A percentile compares a stretch with the other conserved stretches of the same genome.
phyloP scores from a whole-genome alignment of 441 rosid genomes.

The Adansonia rubrostipa region DNA sequence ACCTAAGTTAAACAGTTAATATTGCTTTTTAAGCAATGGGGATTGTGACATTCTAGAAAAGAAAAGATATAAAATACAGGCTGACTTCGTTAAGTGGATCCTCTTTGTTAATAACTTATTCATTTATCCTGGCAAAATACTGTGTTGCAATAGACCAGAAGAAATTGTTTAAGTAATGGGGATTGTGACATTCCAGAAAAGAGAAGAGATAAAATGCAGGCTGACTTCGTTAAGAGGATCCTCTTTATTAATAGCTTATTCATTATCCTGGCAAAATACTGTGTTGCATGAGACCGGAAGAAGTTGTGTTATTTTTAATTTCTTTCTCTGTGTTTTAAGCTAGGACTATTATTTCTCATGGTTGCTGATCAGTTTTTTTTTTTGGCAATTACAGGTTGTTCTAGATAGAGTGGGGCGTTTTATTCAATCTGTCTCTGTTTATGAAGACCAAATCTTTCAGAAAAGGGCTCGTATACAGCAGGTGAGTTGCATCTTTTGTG shows the following conservation, averaged over 20 bases:
- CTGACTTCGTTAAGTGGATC: neutral
- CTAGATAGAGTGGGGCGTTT: slow-evolving; percentile 87
- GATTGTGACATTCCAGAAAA: neutral
- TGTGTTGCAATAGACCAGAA: too few relatives aligned
- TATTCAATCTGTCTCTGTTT: slow-evolving; percentile 77
- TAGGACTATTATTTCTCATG: neutral
- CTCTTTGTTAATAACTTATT: neutral
- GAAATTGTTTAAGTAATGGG: too few relatives aligned
- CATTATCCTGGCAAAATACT: neutral
- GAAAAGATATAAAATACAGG: neutral
- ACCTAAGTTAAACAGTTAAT: neutral
- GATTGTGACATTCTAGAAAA: neutral
- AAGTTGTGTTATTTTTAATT: neutral
- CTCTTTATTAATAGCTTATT: neutral
- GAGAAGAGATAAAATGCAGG: neutral
- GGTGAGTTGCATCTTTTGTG: slow-evolving; percentile 45
- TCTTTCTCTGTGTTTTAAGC: neutral
- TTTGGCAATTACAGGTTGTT: slow-evolving; percentile 49
- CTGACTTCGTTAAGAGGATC: neutral
- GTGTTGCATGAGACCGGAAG: neutral
- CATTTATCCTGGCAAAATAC: neutral
- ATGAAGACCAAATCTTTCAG: slow-evolving; percentile 95
- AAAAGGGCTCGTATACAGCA: slow-evolving; percentile 89
- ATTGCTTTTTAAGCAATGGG: neutral
- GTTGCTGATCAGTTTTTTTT: slow-evolving; percentile 13